A percentile compares a stretch with the other conserved stretches of the same genome.
Evolutionary conservation across 2,329 filamentous ascomycete species (phyloP).

Genomic region (Chalara sp.): DNA sequence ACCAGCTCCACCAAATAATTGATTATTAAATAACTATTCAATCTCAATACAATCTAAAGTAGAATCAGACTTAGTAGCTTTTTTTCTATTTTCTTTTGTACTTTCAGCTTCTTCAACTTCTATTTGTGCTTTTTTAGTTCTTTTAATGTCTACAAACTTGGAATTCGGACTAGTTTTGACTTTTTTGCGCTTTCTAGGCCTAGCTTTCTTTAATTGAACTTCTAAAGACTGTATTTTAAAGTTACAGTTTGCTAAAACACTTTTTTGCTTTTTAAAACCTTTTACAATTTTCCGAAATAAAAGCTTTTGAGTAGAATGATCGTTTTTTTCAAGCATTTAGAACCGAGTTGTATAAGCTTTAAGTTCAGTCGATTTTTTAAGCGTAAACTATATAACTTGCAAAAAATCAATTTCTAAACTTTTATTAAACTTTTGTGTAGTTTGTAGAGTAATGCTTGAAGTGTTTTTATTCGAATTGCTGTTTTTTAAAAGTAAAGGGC

Average conservation of each 20-base stretch:
- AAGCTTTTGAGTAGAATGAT: not conserved
- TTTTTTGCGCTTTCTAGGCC: not conserved
- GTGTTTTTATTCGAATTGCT: not conserved
- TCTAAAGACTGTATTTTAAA: not conserved
- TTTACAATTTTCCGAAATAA: slow-evolving; percentile 4
- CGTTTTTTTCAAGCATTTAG: not conserved
- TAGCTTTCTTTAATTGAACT: not conserved
- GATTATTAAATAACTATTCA: not conserved
- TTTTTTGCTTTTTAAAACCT: not conserved
- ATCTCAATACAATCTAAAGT: not conserved
- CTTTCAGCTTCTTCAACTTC: not conserved
- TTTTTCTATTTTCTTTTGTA: not conserved
- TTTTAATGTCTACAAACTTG: not conserved
- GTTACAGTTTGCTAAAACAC: not conserved
- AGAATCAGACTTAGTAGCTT: not conserved
- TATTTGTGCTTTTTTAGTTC: not conserved
- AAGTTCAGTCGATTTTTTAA: not conserved
- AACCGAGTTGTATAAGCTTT: not conserved
- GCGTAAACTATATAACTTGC: not conserved
- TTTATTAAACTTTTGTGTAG: not conserved
- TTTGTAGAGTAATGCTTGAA: too few relatives aligned
- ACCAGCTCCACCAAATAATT: too few relatives aligned
- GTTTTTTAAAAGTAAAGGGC: not conserved
- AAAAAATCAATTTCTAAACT: not conserved
- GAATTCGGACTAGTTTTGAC: not conserved